Evolutionary conservation across 441 rosid species (phyloP), one percentile per base, ranked within the genome.

Genomic region (Adansonia gregorii): DNA sequence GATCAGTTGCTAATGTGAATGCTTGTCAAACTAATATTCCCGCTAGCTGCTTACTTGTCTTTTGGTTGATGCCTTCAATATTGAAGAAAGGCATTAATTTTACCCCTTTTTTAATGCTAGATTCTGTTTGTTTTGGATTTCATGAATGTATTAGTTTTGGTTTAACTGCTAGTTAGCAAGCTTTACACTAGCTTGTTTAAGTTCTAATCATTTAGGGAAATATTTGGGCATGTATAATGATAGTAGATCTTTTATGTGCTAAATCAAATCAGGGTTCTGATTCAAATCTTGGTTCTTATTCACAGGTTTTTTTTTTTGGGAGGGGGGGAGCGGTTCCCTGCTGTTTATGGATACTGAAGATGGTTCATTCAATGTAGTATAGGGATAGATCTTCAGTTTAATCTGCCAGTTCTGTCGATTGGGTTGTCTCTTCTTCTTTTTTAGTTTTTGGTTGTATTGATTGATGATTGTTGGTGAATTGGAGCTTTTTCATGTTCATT

Each of bases 361-460:
- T 88, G 92, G 87, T 67, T 78, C 59, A 75, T 64, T 82, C 78
- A 78, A 78, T 86, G 85, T 83, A 83, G 86, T 64, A 15, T 55
- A 56, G 75, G 39, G 72, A 63, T 73, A 56, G 35, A 35, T 67
- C 83, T 41, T 58, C 39, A 52, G 55, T 73, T 74, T 78, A 67
- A 45, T 31, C 17, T 20, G 78, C 35, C 14, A 58, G 65, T 54
- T 54, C 46, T 46, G 43, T 75, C 14, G 58, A 54, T 14, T 80
- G 81, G 55, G 20, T 69, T 24, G 12, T 69, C 51, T 67, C 39
- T 31, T 7, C 56, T 69, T 67, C 39, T 31, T 7, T 60, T 76
- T 24, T 59, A 58, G 56, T 71, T 78, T 71, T 19, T 31, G 46
- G 54, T 83, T 74, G 75, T 11, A 3, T 56, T 11, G 46, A 73